Evolutionary conservation across 805 yeast species (phyloP), one percentile per base, ranked within the genome.

Genomic region (Wickerhamomyces sydowiorum): DNA sequence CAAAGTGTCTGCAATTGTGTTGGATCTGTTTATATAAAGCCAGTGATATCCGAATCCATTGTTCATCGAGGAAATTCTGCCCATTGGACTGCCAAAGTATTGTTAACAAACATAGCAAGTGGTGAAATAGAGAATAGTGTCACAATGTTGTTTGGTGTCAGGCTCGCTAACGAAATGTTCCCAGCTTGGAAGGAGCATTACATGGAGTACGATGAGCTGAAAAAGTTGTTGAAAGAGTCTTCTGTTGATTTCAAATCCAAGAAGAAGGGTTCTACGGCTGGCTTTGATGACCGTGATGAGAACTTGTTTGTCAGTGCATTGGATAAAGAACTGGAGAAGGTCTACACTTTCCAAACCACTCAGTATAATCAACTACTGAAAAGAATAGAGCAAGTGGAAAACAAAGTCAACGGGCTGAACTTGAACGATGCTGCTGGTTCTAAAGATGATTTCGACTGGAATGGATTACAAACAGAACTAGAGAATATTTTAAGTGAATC

Each of bases 131-230:
- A 9, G 14, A 7, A 28, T 17, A 29, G 32, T 29, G 32, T 29
- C 32, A 29, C 9, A 17, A 89, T 93, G 98, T 66, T 91, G 41
- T 91, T 91, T 58, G 95, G 95, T 40, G 86, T 77, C 39, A 87
- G 86, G 58, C 71, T 91, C 42, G 82, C 82, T 41, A 80, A 78
- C 50, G 97, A 90, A 60, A 78, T 79, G 28, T 88, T 85, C 64
- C 79, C 80, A 36, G 96, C 97, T 2, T 91, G 99, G 99, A 83
- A 77, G 60, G 75, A 73, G 25, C 72, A 79, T 56, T 86, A 85
- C 58, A 72, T 86, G 45, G 68, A 76, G 56, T 86, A 86, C 59
- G 85, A 75, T 51, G 64, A 64, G 31, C 65, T 86, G 57, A 85
- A 85, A 62, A 78, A 74, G 51, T 65, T 82, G 25, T 63, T 86